phyloP scores from a whole-genome alignment of 441 rosid species.

The Corymbia citriodora region DNA sequence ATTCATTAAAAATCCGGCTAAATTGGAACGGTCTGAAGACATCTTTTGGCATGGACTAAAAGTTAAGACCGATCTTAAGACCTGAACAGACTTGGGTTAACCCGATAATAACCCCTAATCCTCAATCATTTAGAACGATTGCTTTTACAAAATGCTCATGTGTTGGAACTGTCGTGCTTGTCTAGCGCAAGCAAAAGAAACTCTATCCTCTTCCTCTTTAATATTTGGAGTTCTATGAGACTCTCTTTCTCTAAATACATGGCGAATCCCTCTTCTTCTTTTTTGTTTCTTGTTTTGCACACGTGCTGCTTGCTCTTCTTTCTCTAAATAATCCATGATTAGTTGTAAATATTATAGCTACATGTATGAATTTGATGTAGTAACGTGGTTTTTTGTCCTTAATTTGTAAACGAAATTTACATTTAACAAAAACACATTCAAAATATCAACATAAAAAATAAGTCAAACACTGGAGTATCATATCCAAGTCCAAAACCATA shows the following conservation, averaged over 20 bases:
- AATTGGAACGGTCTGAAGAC: no score
- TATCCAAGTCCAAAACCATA: background rate
- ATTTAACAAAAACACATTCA: background rate
- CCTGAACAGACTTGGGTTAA: background rate
- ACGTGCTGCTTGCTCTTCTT: background rate
- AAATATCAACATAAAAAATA: background rate
- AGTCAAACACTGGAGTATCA: background rate
- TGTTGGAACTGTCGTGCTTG: background rate
- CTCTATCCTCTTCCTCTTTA: background rate
- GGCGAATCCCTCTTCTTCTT: background rate
- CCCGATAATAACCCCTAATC: background rate
- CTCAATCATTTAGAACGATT: background rate
- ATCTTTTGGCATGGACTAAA: background rate
- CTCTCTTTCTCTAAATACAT: background rate
- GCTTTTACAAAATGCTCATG: background rate
- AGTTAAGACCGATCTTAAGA: background rate
- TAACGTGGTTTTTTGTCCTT: background rate
- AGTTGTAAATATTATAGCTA: background rate
- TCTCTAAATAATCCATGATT: background rate
- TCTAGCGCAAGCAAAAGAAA: background rate
- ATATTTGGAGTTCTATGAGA: background rate
- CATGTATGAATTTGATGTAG: background rate
- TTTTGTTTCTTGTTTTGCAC: background rate
- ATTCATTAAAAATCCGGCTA: background rate
- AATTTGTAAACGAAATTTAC: background rate